Evolutionary conservation across 208 protist species (phyloP), one percentile per base, ranked within the genome.

Genomic region (Crithidia fasciculata): DNA sequence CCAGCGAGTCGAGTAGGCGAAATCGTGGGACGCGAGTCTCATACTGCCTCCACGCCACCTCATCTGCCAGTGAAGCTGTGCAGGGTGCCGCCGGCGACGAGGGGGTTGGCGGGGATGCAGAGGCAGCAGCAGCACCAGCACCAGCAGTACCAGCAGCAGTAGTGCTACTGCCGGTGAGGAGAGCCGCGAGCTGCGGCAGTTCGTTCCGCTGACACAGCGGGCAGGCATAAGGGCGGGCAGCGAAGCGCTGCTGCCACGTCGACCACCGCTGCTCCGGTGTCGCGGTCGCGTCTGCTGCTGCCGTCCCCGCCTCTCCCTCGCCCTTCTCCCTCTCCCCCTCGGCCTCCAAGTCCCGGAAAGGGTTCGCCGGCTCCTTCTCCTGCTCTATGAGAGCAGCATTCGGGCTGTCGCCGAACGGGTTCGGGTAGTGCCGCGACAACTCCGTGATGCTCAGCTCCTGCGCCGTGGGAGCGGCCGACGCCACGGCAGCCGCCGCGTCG

Each of bases 321-420:
- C 49, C 44, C 40, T 65, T 45, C 62, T 68, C 59, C 13, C 2
- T 8, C 28, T 78, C 55, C 90, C 80, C 52, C 39, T 56, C 19
- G 41, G 80, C 63, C 82, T 95, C 86, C 39, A 86, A 54, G 19
- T 81, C 69, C 12, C 89, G 50, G 65, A 96, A 96, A 2, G 91
- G 91, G 71, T 96, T 96, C 5, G 94, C 58, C 16, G 91, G 89
- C 77, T 94, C 91, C 71, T 85, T 83, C 67, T 87, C 83, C 43
- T 83, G 67, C 76, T 94, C 85, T 78, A 81, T 67, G 67, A 88
- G 72, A 7, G 76, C 76, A 44, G 78, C 85, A 72, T 91, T 90
- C 7, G 84, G 74, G 9, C 85, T 89, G 61, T 90, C 82, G 10
- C 91, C 91, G 62, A 96, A 96, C 2, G 91, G 91, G 72, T 96